phyloP scores from a whole-genome alignment of 2,329 filamentous ascomycete species.

The Colletotrichum ledebouriae region DNA sequence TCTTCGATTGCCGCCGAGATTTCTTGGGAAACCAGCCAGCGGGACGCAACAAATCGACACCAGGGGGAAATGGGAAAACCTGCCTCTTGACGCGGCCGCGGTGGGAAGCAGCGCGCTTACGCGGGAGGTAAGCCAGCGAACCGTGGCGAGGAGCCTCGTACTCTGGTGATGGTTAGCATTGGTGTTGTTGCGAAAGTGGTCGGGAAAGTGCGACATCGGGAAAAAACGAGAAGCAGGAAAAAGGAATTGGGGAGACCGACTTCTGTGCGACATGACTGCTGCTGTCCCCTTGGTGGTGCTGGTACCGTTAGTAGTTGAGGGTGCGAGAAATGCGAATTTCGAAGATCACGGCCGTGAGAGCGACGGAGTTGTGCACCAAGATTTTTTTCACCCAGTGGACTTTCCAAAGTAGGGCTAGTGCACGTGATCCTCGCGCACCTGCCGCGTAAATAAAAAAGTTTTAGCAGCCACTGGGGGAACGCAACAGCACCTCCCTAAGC shows the following conservation, averaged over 20 bases:
- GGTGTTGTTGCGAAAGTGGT: slow-evolving; percentile 53
- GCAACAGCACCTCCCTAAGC: no score
- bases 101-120: slow-evolving; percentile 95
- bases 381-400: no score
- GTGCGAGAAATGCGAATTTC: no score
- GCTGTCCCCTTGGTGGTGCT: no score
- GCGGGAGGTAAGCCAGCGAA: slow-evolving; percentile 87
- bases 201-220: slow-evolving; percentile 45
- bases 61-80: slow-evolving; percentile 55
- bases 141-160: slow-evolving; percentile 94
- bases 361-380: no score
- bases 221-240: neutral
- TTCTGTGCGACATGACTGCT: neutral
- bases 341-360: no score
- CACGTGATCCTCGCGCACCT: no score
- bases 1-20: slow-evolving; percentile 46
- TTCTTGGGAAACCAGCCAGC: neutral
- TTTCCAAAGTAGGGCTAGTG: no score
- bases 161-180: slow-evolving; percentile 48
- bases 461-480: no score
- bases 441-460: no score
- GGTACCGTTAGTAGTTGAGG: no score
- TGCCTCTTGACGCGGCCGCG: slow-evolving; percentile 99
- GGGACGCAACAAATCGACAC: neutral
- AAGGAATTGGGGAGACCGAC: neutral